These are phyloP conservation scores for Chlorella sp. DNA, from an alignment of 139 green algal genomes.

Conservation along the genomic window DNA sequence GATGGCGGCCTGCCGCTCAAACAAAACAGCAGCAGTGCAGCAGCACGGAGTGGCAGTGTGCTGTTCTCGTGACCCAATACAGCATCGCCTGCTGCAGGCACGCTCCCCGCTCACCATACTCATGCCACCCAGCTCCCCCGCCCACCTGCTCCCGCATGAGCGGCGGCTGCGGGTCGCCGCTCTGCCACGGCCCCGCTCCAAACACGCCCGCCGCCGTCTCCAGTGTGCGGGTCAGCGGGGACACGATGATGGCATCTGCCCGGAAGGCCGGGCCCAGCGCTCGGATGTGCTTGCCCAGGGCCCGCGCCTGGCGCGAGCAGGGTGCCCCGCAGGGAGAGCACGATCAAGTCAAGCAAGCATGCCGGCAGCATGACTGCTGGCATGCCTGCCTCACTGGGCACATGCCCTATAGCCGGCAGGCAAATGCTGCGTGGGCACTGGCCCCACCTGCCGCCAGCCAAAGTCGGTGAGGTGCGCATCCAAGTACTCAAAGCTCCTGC, in stretches of 20 bases:
- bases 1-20: too few relatives aligned
- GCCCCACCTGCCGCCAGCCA: slow-evolving; percentile 45
- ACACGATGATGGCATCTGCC: slow-evolving; percentile 37
- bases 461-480: slow-evolving; percentile 61
- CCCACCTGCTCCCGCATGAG: slow-evolving; percentile 43
- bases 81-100: not conserved
- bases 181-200: slow-evolving; percentile 25
- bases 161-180: slow-evolving; percentile 8
- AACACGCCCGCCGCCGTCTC: slow-evolving; percentile 57
- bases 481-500: slow-evolving; percentile 36
- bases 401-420: slow-evolving; percentile 32
- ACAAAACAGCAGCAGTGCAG: too few relatives aligned
- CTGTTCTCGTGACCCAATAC: too few relatives aligned
- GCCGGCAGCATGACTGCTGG: not conserved
- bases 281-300: slow-evolving; percentile 40
- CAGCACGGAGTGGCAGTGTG: too few relatives aligned
- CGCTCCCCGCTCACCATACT: too few relatives aligned
- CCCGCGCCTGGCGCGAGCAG: slow-evolving; percentile 34
- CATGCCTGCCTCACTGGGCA: too few relatives aligned
- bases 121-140: too few relatives aligned
- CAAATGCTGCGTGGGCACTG: not conserved
- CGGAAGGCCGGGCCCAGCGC: slow-evolving; percentile 26
- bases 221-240: slow-evolving; percentile 44
- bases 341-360: too few relatives aligned
- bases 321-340: not conserved